phyloP scores from a whole-genome alignment of 495 filamentous ascomycete genomes.

The Penicillium herquei region DNA sequence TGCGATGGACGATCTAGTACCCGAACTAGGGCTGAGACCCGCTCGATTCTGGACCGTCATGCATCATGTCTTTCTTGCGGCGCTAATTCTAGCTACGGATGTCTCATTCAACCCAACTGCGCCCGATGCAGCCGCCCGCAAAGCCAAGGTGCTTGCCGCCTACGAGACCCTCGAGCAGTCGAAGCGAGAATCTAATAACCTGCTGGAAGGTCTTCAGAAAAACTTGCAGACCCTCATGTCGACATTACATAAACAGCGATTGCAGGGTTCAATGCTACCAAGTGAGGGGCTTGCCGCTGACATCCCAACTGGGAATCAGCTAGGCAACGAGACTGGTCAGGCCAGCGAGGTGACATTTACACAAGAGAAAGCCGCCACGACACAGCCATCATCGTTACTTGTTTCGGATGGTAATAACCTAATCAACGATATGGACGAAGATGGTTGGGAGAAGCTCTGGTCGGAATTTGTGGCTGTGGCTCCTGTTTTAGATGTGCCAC shows the following conservation, averaged over 20 bases:
- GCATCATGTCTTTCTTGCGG: conserved; percentile 30
- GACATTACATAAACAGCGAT: conserved; percentile 19
- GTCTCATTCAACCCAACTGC: conserved; percentile 26
- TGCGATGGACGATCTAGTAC: conserved; percentile 22
- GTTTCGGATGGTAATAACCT: conserved; percentile 1
- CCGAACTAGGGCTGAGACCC: conserved; percentile 12
- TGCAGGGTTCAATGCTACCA: not conserved
- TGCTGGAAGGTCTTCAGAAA: conserved; percentile 23
- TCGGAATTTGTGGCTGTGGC: conserved; percentile 26
- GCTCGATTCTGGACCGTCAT: conserved; percentile 23
- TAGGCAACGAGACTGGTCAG: not conserved
- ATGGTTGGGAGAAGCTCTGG: conserved; percentile 26
- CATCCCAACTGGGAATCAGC: not conserved
- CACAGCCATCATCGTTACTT: conserved; percentile 2
- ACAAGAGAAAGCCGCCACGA: not conserved
- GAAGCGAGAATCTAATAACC: conserved; percentile 18
- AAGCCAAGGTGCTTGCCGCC: conserved; percentile 23
- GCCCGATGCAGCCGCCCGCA: conserved; percentile 20
- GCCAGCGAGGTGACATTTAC: not conserved
- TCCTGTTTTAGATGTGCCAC: conserved; percentile 22
- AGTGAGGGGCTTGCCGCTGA: not conserved
- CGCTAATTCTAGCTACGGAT: conserved; percentile 29
- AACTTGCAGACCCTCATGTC: conserved; percentile 30
- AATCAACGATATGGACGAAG: conserved; percentile 14
- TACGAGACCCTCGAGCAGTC: conserved; percentile 25